Evolutionary conservation across 2,329 filamentous ascomycete species (phyloP), one percentile per base, ranked within the genome.

Genomic region (Orbilia oligospora): DNA sequence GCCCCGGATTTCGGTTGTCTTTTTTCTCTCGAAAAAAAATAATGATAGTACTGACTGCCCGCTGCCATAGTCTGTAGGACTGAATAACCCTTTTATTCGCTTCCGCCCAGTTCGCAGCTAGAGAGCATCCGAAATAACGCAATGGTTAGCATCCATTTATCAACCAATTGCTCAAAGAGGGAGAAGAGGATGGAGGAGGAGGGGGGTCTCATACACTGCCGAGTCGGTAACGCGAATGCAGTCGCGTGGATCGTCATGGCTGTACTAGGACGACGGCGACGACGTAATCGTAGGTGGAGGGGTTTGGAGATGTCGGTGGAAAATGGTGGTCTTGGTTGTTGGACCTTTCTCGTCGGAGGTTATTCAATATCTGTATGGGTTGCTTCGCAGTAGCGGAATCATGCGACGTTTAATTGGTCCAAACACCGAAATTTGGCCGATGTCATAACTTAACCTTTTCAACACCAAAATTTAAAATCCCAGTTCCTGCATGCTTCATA

Each of bases 61-160:
- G 91, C 83, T 98, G 90, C 96, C 96, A 99, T 88, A 95, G 92
- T 85, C 96, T 90, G 88, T 99, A 99, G 83, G 93, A 92, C 84
- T 90, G 90, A 82, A 97, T 86, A 81, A 97, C 96, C 88, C 95
- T 90, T 85, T 88, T 88, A 86, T 92, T 93, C 83, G 95, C 95
- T 88, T 98, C 94, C 83, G 86, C 84, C 94, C 93, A 97, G 88
- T 92, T 66, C 63, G 55, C 75, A 20, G 75, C 75, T 78, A 66
- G 14, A 24, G n/a, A 36, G n/a, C 10, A 38, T 22, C 27, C 56
- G 30, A n/a, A n/a, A 24, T 12, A 27, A 20, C 48, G 10, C 8
- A 30, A n/a, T n/a, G 27, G 55, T 70, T 76, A 58, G 72, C 41
- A 24, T 24, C 3, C 8, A 38, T 2, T 14, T 9, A 38, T 41